Percentiles rank a stretch among this genome's conserved stretches.
Evolutionary conservation across 352 stramenopile species (phyloP).

Genomic region (Phytophthora melonis): DNA sequence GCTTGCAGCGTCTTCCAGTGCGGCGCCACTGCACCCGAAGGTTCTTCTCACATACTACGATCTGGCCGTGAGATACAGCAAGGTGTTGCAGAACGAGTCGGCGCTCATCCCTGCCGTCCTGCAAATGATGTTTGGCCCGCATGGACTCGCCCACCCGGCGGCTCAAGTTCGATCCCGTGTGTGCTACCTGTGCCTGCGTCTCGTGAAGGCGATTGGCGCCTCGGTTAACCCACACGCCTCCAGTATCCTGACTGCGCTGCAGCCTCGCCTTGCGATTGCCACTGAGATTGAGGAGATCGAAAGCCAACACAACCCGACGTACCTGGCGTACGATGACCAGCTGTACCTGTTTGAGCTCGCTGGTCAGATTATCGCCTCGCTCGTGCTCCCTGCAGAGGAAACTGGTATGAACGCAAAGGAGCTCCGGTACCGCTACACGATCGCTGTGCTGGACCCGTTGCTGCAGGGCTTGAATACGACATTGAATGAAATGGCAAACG

Average conservation of each 20-base stretch:
- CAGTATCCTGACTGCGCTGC: slow-evolving; percentile 72
- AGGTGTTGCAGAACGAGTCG: slow-evolving; percentile 73
- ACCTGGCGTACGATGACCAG: slow-evolving; percentile 79
- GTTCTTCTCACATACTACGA: slow-evolving; percentile 89
- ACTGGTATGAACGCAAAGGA: slow-evolving; percentile 66
- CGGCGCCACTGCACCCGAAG: slow-evolving; percentile 46
- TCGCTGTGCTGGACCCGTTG: slow-evolving; percentile 76
- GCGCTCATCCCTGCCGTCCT: slow-evolving; percentile 74
- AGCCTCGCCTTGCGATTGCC: slow-evolving; percentile 69
- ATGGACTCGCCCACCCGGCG: slow-evolving; percentile 72
- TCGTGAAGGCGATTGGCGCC: slow-evolving; percentile 79
- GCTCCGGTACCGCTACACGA: slow-evolving; percentile 73
- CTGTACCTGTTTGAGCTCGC: slow-evolving; percentile 90
- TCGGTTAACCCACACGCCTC: slow-evolving; percentile 80
- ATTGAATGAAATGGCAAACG: slow-evolving; percentile 47
- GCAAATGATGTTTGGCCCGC: slow-evolving; percentile 84
- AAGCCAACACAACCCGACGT: slow-evolving; percentile 54
- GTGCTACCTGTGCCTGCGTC: slow-evolving; percentile 85
- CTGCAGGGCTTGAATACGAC: slow-evolving; percentile 70
- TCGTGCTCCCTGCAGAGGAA: slow-evolving; percentile 39
- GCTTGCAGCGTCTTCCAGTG: slow-evolving; percentile 32
- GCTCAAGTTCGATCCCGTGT: slow-evolving; percentile 78
- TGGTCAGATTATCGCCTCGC: slow-evolving; percentile 82
- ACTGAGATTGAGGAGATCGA: slow-evolving; percentile 48
- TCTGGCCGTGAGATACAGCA: slow-evolving; percentile 77